These are phyloP conservation scores for Termitomyces sp. DNA, from an alignment of 768 basidiomycete species.

Conservation along the genomic window DNA sequence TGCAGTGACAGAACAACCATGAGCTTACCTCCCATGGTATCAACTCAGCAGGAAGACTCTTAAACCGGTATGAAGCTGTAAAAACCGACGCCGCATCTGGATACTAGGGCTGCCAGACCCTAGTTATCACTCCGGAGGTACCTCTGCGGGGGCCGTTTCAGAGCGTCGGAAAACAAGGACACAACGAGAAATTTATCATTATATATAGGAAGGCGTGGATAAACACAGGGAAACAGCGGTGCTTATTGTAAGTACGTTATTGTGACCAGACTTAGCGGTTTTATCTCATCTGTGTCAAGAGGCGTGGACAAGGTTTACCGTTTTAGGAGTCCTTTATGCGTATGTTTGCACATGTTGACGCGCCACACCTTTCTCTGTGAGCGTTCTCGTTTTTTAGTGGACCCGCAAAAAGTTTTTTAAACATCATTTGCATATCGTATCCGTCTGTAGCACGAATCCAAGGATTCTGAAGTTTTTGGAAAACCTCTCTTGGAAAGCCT, in stretches of 20 bases:
- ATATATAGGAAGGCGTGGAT: not conserved
- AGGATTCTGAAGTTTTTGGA: not conserved
- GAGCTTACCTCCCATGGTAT: not conserved
- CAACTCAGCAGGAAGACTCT: not conserved
- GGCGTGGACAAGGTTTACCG: too few species aligned
- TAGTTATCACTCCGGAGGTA: not conserved
- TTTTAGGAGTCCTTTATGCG: not conserved
- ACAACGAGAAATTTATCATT: not conserved
- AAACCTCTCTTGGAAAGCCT: not conserved
- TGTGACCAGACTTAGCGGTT: not conserved
- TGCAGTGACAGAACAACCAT: too few species aligned
- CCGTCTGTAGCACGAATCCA: not conserved
- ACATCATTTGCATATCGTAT: not conserved
- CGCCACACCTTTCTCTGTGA: not conserved
- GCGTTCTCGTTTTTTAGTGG: not conserved
- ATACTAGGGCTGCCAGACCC: not conserved
- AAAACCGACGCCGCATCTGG: not conserved
- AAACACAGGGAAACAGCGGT: not conserved
- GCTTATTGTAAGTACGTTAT: not conserved
- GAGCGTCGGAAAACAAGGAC: not conserved
- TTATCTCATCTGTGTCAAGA: not conserved
- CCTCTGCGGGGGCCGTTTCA: not conserved
- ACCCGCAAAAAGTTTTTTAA: not conserved
- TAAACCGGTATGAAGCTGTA: not conserved
- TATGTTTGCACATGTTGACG: not conserved